phyloP scores from a whole-genome alignment of 2,329 filamentous ascomycete species.

The Cercospora berteroae region DNA sequence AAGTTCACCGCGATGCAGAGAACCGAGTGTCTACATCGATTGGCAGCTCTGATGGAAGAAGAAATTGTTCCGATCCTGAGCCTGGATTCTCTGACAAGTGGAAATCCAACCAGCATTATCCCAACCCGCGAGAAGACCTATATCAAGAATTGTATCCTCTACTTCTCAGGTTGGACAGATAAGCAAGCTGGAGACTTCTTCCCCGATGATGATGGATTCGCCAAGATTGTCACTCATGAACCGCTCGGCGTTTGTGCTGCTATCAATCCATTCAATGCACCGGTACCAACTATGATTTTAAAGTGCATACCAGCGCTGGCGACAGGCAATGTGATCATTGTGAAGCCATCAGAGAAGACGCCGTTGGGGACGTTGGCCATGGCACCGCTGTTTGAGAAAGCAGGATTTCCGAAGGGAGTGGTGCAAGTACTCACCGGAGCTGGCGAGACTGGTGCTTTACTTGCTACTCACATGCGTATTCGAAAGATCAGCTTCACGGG shows the following conservation, averaged over 20 bases:
- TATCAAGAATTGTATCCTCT: conserved; percentile 22
- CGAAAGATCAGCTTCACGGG: conserved; percentile 65
- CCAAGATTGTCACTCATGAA: conserved; percentile 18
- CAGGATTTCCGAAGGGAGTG: conserved; percentile 61
- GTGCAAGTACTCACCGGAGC: conserved; percentile 60
- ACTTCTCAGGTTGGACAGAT: conserved; percentile 19
- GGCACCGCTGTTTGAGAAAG: conserved; percentile 53
- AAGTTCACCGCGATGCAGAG: conserved; percentile 36
- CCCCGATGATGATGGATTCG: conserved; percentile 40
- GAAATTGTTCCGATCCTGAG: conserved; percentile 28
- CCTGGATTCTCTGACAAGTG: conserved; percentile 36
- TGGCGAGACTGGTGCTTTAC: conserved; percentile 57
- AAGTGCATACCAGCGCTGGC: conserved; percentile 59
- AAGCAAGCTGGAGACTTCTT: conserved; percentile 20
- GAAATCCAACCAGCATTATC: conserved; percentile 15
- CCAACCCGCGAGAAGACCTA: conserved; percentile 20
- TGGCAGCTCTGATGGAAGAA: conserved; percentile 36
- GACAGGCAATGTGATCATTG: conserved; percentile 43
- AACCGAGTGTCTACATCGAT: conserved; percentile 33
- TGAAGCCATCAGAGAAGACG: conserved; percentile 50
- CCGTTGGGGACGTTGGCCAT: conserved; percentile 59
- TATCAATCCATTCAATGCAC: conserved; percentile 44
- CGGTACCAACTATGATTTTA: conserved; percentile 50
- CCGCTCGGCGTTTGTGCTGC: conserved; percentile 21
- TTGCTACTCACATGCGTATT: conserved; percentile 59